These are phyloP conservation scores for Skeletonema menzelii DNA, from an alignment of 108 stramenopile species.

Conservation along the genomic window DNA sequence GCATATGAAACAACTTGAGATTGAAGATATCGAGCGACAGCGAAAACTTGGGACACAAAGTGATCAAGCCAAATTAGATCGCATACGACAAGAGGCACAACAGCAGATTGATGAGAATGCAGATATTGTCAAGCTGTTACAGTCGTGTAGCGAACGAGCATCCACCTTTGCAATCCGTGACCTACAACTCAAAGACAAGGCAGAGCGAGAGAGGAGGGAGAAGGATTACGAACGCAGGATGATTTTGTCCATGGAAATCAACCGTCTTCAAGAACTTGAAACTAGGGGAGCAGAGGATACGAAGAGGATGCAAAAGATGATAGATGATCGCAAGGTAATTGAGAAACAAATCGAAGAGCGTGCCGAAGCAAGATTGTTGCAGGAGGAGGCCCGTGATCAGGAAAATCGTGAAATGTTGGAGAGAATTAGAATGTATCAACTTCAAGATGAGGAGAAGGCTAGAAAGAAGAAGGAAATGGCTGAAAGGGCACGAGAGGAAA, in stretches of 20 bases:
- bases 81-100: slow-evolving; percentile 67
- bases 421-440: slow-evolving; percentile 51
- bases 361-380: slow-evolving; percentile 50
- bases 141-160: slow-evolving; percentile 67
- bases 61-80: slow-evolving; percentile 50
- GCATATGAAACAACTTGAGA: slow-evolving; percentile 66
- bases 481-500: slow-evolving; percentile 47
- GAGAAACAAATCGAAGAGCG: slow-evolving; percentile 71
- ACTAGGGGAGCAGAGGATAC: slow-evolving; percentile 63
- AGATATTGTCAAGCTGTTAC: slow-evolving; percentile 76
- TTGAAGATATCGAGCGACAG: slow-evolving; percentile 54
- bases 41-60: slow-evolving; percentile 43
- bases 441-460: slow-evolving; percentile 58
- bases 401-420: slow-evolving; percentile 72
- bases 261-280: slow-evolving; percentile 66
- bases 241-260: slow-evolving; percentile 76
- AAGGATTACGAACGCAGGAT: slow-evolving; percentile 68
- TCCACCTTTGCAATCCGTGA: slow-evolving; percentile 81
- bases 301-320: slow-evolving; percentile 53
- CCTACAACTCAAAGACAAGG: slow-evolving; percentile 74
- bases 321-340: slow-evolving; percentile 75
- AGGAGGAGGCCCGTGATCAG: slow-evolving; percentile 78
- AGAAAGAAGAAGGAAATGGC: slow-evolving; percentile 31
- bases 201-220: slow-evolving; percentile 50
- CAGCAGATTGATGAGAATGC: slow-evolving; percentile 63